A percentile compares a stretch with the other conserved stretches of the same genome.
Evolutionary conservation across 2,329 filamentous ascomycete genomes (phyloP).

Genomic region (Pseudogymnoascus sp.): DNA sequence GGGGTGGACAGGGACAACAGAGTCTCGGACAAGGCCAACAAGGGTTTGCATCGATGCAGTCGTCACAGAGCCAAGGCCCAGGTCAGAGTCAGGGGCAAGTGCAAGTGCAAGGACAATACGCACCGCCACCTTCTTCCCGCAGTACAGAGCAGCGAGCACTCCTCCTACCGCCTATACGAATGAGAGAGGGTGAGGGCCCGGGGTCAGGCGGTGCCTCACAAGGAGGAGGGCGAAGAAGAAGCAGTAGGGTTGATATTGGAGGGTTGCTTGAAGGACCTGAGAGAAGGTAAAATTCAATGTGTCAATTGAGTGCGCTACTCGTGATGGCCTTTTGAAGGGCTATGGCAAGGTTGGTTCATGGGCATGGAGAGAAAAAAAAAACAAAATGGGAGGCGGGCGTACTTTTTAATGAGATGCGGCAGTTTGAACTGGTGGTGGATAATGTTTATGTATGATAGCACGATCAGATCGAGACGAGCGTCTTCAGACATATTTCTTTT

Average conservation of each 20-base stretch:
- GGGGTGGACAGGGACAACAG: neutral
- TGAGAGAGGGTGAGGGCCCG: neutral
- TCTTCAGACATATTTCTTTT: conserved; percentile 5
- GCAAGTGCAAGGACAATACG: neutral
- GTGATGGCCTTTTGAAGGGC: neutral
- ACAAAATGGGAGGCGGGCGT: neutral
- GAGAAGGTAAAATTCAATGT: neutral
- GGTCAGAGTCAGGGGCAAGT: neutral
- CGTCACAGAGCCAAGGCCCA: neutral
- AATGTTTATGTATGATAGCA: conserved; percentile 5
- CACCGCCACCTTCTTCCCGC: neutral
- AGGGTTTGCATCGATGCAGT: neutral
- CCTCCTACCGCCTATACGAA: neutral
- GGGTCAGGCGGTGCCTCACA: neutral
- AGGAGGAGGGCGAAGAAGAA: neutral
- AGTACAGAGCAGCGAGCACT: neutral
- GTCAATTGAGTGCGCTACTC: neutral
- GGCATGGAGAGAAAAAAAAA: neutral
- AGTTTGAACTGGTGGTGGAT: neutral
- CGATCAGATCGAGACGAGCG: neutral
- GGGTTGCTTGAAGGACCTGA: neutral
- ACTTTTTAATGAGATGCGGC: neutral
- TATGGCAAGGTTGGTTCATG: neutral
- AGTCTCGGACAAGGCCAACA: neutral
- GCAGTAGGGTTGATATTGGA: conserved; percentile 3